Percentiles rank a stretch among this genome's conserved stretches.
Conservation (phyloP, 495 filamentous ascomycete species). For the Xylaria flabelliformis region DNA sequence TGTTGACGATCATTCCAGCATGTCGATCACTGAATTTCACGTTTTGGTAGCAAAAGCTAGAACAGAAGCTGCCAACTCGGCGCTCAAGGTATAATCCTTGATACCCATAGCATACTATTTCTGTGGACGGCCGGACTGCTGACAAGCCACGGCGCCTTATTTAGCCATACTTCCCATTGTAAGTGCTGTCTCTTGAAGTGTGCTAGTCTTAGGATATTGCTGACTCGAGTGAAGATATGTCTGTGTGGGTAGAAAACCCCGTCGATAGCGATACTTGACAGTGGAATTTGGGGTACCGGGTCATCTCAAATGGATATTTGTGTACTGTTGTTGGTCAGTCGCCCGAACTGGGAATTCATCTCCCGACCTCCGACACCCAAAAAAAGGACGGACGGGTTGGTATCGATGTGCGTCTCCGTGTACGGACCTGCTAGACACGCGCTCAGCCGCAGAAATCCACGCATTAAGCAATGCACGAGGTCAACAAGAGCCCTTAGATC, state of each 20-base stretch:
- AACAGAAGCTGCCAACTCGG: slow-evolving; percentile 67
- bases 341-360: neutral
- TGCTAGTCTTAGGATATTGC: slow-evolving; percentile 20
- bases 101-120: slow-evolving; percentile 27
- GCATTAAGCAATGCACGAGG: slow-evolving; percentile 10
- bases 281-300: neutral
- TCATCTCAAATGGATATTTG: neutral
- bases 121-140: slow-evolving; percentile 26
- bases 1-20: slow-evolving; percentile 52
- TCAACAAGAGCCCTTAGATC: neutral
- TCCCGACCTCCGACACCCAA: neutral
- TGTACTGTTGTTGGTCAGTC: neutral
- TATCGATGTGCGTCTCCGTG: slow-evolving; percentile 1
- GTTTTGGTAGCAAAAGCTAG: slow-evolving; percentile 70
- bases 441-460: slow-evolving; percentile 14
- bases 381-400: neutral
- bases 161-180: slow-evolving; percentile 78
- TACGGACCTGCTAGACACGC: slow-evolving; percentile 3
- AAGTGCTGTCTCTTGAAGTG: slow-evolving; percentile 42
- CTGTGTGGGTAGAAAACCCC: slow-evolving; percentile 60
- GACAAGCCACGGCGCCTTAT: slow-evolving; percentile 28
- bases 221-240: slow-evolving; percentile 54
- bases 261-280: slow-evolving; percentile 23
- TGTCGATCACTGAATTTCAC: slow-evolving; percentile 69
- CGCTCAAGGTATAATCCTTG: slow-evolving; percentile 60